These are phyloP conservation scores for Pascua sp. DNA, from an alignment of 1,284 basidiomycete species.

Conservation along the genomic window DNA sequence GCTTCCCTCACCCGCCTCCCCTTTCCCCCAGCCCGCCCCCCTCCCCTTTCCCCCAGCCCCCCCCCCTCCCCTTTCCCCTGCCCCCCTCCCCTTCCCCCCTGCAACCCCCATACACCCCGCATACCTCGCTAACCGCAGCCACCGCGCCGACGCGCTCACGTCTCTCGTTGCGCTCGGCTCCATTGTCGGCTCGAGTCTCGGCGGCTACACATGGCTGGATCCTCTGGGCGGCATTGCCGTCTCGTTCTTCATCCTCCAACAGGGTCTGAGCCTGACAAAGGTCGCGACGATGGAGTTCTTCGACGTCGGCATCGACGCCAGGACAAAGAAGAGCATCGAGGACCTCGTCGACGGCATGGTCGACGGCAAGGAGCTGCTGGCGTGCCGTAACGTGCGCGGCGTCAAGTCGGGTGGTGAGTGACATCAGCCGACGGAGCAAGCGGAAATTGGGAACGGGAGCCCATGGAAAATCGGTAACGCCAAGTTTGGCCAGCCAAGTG, in stretches of 20 bases:
- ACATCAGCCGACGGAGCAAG: too few relatives aligned
- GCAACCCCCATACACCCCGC: too few relatives aligned
- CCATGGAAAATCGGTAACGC: neutral
- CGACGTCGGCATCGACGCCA: conserved; percentile 71
- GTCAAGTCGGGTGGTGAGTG: conserved; percentile 62
- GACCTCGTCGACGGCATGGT: conserved; percentile 59
- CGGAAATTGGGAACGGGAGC: too few relatives aligned
- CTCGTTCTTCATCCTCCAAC: conserved; percentile 79
- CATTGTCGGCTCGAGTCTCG: conserved; percentile 78
- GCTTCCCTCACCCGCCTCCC: too few relatives aligned
- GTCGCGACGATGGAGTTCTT: conserved; percentile 78
- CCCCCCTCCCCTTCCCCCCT: too few relatives aligned
- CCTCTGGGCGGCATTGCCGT: conserved; percentile 91
- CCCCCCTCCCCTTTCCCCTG: too few relatives aligned
- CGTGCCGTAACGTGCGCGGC: conserved; percentile 65
- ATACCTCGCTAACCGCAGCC: conserved; percentile 55
- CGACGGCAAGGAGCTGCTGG: conserved; percentile 53
- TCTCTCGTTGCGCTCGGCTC: conserved; percentile 81
- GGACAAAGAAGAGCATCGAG: conserved; percentile 58
- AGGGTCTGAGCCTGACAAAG: conserved; percentile 69
- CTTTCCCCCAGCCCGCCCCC: too few relatives aligned
- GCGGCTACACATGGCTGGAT: conserved; percentile 79
- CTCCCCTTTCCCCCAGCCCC: too few relatives aligned
- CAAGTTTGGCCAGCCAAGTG: neutral
- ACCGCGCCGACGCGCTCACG: conserved; percentile 90